Percentiles rank a stretch among this genome's conserved stretches.
Evolutionary conservation across 495 filamentous ascomycete species (phyloP).

Genomic region (Daldinia decipiens): DNA sequence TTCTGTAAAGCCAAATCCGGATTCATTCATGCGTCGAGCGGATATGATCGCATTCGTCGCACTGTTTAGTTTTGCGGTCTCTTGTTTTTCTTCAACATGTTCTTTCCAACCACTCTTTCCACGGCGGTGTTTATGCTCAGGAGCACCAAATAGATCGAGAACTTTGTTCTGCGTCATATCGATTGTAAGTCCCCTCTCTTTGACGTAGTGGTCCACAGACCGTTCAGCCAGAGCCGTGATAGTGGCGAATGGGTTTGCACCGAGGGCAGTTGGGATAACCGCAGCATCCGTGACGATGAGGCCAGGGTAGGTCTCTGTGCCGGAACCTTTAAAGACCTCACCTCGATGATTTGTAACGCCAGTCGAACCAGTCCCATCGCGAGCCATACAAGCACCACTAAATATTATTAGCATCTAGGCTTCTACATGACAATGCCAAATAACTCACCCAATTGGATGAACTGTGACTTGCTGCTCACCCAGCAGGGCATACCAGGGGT

Average conservation of each 20-base stretch:
- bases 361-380: slow-evolving; percentile 63
- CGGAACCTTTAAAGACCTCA: slow-evolving; percentile 65
- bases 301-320: slow-evolving; percentile 62
- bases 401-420: slow-evolving; percentile 16
- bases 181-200: slow-evolving; percentile 56
- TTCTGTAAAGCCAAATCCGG: slow-evolving; percentile 68
- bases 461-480: slow-evolving; percentile 70
- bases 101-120: slow-evolving; percentile 16
- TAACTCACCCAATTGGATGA: slow-evolving; percentile 69
- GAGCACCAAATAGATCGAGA: slow-evolving; percentile 59
- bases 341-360: slow-evolving; percentile 74
- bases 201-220: slow-evolving; percentile 61
- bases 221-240: slow-evolving; percentile 75
- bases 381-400: slow-evolving; percentile 70
- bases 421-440: slow-evolving; percentile 6
- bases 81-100: slow-evolving; percentile 43
- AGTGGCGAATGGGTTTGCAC: slow-evolving; percentile 76
- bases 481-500: slow-evolving; percentile 65
- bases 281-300: slow-evolving; percentile 71
- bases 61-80: slow-evolving; percentile 43
- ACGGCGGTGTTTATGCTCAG: slow-evolving; percentile 43
- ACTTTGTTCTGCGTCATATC: slow-evolving; percentile 63
- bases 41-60: slow-evolving; percentile 55
- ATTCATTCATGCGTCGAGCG: slow-evolving; percentile 56
- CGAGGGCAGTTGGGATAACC: slow-evolving; percentile 71